These are phyloP conservation scores for Marasmius fiardii DNA, from an alignment of 1,284 basidiomycete genomes.

Conservation along the genomic window DNA sequence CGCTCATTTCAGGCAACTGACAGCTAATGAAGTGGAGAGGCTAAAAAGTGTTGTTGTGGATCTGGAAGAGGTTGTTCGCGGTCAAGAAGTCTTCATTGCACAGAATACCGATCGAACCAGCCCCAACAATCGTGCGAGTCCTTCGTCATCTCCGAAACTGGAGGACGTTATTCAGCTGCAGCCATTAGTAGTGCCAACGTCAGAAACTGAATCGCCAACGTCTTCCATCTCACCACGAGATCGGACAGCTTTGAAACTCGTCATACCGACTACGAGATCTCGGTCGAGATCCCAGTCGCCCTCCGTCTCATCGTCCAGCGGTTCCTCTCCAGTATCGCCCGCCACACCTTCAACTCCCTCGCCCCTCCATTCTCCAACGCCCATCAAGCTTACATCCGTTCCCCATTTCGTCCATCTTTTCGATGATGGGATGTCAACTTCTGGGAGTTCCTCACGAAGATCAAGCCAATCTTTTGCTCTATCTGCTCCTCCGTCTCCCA, in stretches of 20 bases:
- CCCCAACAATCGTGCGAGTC: background rate
- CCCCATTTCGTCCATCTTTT: background rate
- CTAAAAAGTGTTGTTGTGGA: slow-evolving; percentile 48
- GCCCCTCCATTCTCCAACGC: slow-evolving; percentile 2
- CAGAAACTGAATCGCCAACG: background rate
- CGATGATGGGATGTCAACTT: background rate
- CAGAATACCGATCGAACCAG: background rate
- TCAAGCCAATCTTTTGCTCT: slow-evolving; percentile 1
- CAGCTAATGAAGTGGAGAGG: slow-evolving; percentile 33
- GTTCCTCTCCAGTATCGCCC: slow-evolving; percentile 13
- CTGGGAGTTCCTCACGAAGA: background rate
- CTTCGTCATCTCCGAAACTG: background rate
- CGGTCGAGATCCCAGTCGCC: background rate
- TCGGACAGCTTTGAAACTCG: slow-evolving; percentile 7
- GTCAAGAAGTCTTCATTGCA: background rate
- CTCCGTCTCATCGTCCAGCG: slow-evolving; percentile 7
- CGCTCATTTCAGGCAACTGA: slow-evolving; percentile 11
- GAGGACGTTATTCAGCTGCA: background rate
- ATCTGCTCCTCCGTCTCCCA: background rate
- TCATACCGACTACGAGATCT: slow-evolving; percentile 4
- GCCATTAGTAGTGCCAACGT: background rate
- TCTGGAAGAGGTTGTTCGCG: slow-evolving; percentile 29
- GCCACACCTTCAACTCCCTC: slow-evolving; percentile 2
- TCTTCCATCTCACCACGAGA: slow-evolving; percentile 1
- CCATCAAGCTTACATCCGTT: background rate